phyloP scores from a whole-genome alignment of 2,329 filamentous ascomycete genomes.

The Metarhizium album region DNA sequence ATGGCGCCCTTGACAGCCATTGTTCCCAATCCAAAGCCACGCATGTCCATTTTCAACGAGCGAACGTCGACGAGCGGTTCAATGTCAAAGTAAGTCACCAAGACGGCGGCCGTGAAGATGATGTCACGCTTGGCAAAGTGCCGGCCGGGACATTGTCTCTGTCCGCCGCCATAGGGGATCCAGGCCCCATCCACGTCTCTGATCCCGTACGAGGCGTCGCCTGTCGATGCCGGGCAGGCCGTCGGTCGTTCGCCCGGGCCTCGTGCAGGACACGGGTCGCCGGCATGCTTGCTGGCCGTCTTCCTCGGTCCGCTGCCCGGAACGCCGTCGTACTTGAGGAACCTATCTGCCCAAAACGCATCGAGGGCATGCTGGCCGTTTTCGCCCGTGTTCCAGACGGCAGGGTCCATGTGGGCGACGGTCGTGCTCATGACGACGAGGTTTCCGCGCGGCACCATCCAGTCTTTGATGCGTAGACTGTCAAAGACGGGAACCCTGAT shows the following conservation, averaged over 20 bases:
- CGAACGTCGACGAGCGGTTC: not conserved
- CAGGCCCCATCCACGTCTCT: not conserved
- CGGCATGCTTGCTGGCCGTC: not conserved
- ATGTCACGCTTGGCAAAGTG: slow-evolving; percentile 2
- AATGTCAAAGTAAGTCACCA: not conserved
- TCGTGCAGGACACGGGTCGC: not conserved
- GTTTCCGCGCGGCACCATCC: not conserved
- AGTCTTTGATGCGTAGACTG: not conserved
- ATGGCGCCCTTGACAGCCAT: not conserved
- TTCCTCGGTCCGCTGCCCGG: not conserved
- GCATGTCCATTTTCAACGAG: not conserved
- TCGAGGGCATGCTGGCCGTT: not conserved
- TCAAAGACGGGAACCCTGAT: not conserved
- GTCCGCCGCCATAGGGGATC: slow-evolving; percentile 4
- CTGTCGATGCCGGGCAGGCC: not conserved
- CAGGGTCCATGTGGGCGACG: not conserved
- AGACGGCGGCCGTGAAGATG: not conserved
- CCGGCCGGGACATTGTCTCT: slow-evolving; percentile 2
- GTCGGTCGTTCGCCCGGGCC: not conserved
- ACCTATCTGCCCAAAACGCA: not conserved
- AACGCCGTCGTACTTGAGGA: not conserved
- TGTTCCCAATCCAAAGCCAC: not conserved
- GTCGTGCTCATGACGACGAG: not conserved
- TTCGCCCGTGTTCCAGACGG: not conserved
- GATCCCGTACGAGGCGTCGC: not conserved